These are phyloP conservation scores for Fusarium sp. DNA, from an alignment of 2,329 filamentous ascomycete genomes.

Conservation along the genomic window DNA sequence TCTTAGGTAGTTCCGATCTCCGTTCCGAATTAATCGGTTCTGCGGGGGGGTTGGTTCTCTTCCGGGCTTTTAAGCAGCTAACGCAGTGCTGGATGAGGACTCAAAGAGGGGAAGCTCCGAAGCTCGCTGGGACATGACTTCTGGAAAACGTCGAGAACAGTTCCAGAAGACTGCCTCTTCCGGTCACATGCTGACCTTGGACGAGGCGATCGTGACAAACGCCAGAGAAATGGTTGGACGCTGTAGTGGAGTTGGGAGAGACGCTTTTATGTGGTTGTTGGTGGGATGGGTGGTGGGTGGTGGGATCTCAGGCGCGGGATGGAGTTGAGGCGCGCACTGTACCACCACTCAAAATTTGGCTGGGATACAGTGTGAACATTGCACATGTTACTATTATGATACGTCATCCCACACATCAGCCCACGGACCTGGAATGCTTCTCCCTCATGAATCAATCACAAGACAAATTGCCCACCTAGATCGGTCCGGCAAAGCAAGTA, in stretches of 20 bases:
- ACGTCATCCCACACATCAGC: constrained; percentile 36
- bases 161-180: constrained; percentile 43
- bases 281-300: constrained; percentile 19
- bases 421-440: constrained; percentile 13
- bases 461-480: not conserved
- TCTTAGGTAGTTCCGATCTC: constrained; percentile 21
- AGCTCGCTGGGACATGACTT: constrained; percentile 14
- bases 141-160: constrained; percentile 33
- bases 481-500: not conserved
- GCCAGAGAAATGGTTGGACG: constrained; percentile 43
- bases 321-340: constrained; percentile 5
- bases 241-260: constrained; percentile 36
- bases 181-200: constrained; percentile 40
- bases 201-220: constrained; percentile 45
- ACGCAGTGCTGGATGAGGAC: constrained; percentile 14
- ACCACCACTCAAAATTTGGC: rapidly evolving
- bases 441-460: constrained; percentile 1
- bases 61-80: constrained; percentile 40
- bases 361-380: constrained; percentile 7
- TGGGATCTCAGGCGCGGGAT: constrained; percentile 9
- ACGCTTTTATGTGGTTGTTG: constrained; percentile 21
- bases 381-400: constrained; percentile 1
- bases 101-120: constrained; percentile 21
- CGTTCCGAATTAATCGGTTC: constrained; percentile 20
- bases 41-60: constrained; percentile 36